Conservation (phyloP, 768 basidiomycete species). For the Crepidotus variabilis region DNA sequence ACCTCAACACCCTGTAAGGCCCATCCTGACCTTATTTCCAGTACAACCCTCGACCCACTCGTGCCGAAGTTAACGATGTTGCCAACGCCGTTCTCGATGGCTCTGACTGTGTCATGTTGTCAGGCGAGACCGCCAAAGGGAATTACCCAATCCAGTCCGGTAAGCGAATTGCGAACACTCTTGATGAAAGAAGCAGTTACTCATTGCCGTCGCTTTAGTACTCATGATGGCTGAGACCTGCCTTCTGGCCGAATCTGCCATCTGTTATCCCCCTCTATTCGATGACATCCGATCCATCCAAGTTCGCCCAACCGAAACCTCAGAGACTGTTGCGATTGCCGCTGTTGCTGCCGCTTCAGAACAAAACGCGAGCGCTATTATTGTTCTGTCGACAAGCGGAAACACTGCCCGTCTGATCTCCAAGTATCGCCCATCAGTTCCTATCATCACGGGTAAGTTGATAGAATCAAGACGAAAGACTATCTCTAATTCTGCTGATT, state of each 20-base stretch:
- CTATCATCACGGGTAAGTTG: constrained; percentile 86
- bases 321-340: constrained; percentile 94
- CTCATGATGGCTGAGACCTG: constrained; percentile 99
- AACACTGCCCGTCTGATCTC: constrained; percentile 94
- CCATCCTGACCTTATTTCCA: constrained; percentile 21
- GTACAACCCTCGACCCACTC: constrained; percentile 98
- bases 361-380: constrained; percentile 91
- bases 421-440: constrained; percentile 91
- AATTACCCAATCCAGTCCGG: constrained; percentile 94
- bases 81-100: constrained; percentile 99
- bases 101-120: constrained; percentile 99
- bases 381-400: constrained; percentile 95
- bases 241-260: constrained; percentile 90
- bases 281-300: constrained; percentile 82
- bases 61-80: constrained; percentile 98
- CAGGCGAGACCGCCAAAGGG: constrained; percentile 99
- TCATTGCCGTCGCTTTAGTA: constrained; percentile 42
- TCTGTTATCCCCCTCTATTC: constrained; percentile 92
- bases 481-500: constrained; percentile 1
- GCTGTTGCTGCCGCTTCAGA: constrained; percentile 94
- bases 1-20: neutral
- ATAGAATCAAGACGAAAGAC: neutral
- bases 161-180: constrained; percentile 26
- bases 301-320: constrained; percentile 86
- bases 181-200: constrained; percentile 2